Evolutionary conservation across 2,329 filamentous ascomycete species (phyloP), one percentile per base, ranked within the genome.

Genomic region (Scedosporium apiospermum): DNA sequence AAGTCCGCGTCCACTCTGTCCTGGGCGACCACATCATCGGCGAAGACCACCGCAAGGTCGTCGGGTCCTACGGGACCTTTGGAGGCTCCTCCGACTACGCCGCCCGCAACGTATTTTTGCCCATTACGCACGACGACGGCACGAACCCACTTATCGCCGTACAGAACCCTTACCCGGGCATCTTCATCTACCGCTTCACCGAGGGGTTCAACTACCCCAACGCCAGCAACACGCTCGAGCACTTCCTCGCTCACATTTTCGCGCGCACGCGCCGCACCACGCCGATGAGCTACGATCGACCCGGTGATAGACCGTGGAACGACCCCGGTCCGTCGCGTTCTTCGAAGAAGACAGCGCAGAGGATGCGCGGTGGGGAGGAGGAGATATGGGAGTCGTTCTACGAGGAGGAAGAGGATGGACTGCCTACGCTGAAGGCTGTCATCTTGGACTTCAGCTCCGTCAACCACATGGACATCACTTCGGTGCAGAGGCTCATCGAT

Each of bases 131-230:
- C 72, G 80, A 81, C n/a, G 93, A 98, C 71, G 93, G 93, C 34
- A 92, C 91, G 1, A 98, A 98, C 73, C 93, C 93, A 0, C 82
- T 88, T 27, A 81, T 98, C 57, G 82, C 88, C 10, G 80, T 96
- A n/a, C 81, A 90, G 65, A 85, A 85, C 62, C 93, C 95, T 0
- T 91, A 95, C 69, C 93, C 93, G 0, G 95, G 95, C 61, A 83
- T 99, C 67, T 96, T 98, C 76, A 96, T 98, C 70, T 98, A 96
- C 78, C 87, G 93, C 55, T 97, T 96, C 74, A 87, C 89, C 0
- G 93, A 98, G 76, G 91, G 93, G 53, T 96, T 96, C 81, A 96
- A 95, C 76, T 99, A 98, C 70, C 91, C 93, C 64, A 99, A 96
- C 68, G 92, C 92, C 21, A 91, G 91, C 69, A 88, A 91, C 72